Base-by-base conservation (phyloP, 2,329 filamentous ascomycete genomes). In the Paracoccidioides lutzii region DNA sequence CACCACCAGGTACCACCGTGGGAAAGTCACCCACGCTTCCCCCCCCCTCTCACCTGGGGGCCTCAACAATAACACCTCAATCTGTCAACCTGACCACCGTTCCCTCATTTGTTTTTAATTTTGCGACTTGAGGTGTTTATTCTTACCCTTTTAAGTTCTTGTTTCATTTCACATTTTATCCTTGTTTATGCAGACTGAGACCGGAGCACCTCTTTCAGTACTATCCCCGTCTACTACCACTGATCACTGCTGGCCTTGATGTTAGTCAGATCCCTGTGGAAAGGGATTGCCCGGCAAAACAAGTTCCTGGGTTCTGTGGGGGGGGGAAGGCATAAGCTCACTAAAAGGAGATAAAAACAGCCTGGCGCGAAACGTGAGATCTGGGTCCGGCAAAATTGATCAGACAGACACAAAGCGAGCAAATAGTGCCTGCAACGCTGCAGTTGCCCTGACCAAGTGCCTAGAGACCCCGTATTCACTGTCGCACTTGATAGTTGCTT, bases 391-490 rank as follows among this genome's bases (percentile, higher is more conserved):
- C 22, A 22, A 22, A 22, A 22, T 22, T 22, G 22, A 22, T 22
- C 1, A 22, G 22, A 22, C 22, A 22, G 22, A 22, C 22, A 22
- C 22, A 22, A 22, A 22, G 22, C 22, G 22, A n/a, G 32, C 3
- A 6, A 56, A 37, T 54, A 52, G 49, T 42, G 48, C 58, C 54
- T 59, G 58, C 56, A 58, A 59, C 58, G 55, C 50, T 59, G 53
- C 37, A 51, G 50, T 38, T 48, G 22, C 22, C 22, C 22, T 22
- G 22, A 22, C 22, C 22, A 22, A 22, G 22, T 22, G 22, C 22
- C 22, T 22, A 22, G 22, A 22, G 22, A 22, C 22, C 22, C 22
- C 22, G 22, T 22, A 22, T 22, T 22, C 22, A 22, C 22, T 54
- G 49, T 52, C 38, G 49, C 37, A 52, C 49, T 42, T 22, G 22